Percentiles rank a stretch among this genome's conserved stretches.
Conservation (phyloP, 305 asterid species). For the Fraxinus latifolia region DNA sequence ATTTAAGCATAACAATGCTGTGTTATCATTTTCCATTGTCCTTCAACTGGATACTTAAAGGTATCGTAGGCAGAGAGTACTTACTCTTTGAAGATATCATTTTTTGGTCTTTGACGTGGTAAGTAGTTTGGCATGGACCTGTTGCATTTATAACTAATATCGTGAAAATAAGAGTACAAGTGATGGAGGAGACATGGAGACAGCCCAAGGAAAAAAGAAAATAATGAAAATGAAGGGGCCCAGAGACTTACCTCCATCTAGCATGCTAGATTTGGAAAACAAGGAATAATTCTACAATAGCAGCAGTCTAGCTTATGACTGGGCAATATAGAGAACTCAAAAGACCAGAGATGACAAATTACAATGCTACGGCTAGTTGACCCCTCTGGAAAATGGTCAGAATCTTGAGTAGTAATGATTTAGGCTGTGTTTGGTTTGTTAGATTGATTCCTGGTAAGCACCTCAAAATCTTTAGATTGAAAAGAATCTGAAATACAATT, state of each 20-base stretch:
- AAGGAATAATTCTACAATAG: not conserved
- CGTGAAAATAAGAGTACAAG: not conserved
- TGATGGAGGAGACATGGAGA: not conserved
- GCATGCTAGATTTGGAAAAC: not conserved
- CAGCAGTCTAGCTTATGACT: not conserved
- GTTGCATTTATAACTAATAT: not conserved
- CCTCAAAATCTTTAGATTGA: not conserved
- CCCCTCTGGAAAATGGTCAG: not conserved
- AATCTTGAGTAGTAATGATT: not conserved
- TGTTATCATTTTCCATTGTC: not conserved
- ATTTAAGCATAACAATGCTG: constrained; percentile 6
- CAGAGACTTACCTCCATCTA: not conserved
- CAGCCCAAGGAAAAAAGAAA: not conserved
- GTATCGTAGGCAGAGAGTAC: not conserved
- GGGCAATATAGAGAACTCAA: not conserved
- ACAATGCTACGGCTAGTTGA: not conserved
- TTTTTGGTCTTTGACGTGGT: not conserved
- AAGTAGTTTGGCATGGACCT: not conserved
- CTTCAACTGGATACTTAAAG: not conserved
- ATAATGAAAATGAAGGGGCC: not conserved
- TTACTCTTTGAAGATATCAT: not conserved
- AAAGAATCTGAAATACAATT: not conserved
- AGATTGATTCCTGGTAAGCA: not conserved
- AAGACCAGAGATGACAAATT: not conserved
- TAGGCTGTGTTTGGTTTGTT: not conserved